Evolutionary conservation across 768 basidiomycete species (phyloP), one percentile per base, ranked within the genome.

Genomic region (Leccinum olivaceopallidum): DNA sequence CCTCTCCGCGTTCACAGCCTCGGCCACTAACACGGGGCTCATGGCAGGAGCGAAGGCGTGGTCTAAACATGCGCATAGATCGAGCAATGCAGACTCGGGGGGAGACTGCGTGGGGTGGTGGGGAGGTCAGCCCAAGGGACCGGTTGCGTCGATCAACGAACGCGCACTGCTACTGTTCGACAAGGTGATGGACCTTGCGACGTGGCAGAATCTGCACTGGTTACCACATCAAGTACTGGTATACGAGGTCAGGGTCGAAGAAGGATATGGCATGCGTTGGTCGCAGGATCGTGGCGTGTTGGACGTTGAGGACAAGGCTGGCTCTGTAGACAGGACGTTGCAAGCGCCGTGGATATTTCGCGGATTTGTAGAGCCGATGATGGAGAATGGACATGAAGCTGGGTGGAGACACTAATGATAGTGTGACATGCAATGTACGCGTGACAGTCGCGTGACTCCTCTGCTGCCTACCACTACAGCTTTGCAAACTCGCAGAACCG

Each of bases 221-320:
- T 69, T 88, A 3, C 85, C 87, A 3, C 85, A 86, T 65, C 75
- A 78, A 47, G 75, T 87, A 18, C 68, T 88, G 59, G 85, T 87
- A 28, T 88, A 87, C 65, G 86, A 88, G 65, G 78, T 80, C 7
- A 75, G 86, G 58, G 81, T 86, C 22, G 64, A 72, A 5, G 84
- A 83, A 58, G 86, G 86, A 0, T 88, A 87, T 73, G 86, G 86
- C 1, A 84, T 87, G 85, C 76, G 86, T 13, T 87, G 86, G 86
- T 81, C 84, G 2, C 85, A 81, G 67, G 78, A 85, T 69, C 71
- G 70, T 24, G 69, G 69, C 53, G 62, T 55, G 36, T 50, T 59
- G 54, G 48, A 20, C 2, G 59, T 5, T 12, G 39, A 28, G 18
- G 63, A 32, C 22, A 26, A 47, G 2, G 56, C 10, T 5, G 22